A percentile compares a stretch with the other conserved stretches of the same genome.
Evolutionary conservation across 164 flowering plant genomes (phyloP).

Genomic region (Berberis vulgaris): DNA sequence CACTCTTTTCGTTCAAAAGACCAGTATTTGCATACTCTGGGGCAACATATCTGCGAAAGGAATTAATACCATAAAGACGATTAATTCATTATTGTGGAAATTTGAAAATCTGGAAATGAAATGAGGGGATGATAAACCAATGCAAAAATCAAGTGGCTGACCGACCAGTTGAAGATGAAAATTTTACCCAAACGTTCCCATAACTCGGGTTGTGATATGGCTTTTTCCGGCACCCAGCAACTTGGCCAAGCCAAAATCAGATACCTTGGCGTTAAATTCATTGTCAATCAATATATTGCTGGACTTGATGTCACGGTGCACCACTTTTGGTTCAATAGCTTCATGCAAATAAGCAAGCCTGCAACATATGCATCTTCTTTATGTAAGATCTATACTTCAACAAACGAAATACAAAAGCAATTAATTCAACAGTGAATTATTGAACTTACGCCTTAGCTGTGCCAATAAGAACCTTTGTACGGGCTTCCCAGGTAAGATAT

Average conservation of each 20-base stretch:
- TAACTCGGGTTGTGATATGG: slow-evolving; percentile 81
- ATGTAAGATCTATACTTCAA: not conserved
- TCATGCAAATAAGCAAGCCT: slow-evolving; percentile 91
- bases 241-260: slow-evolving; percentile 93
- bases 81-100: too few relatives aligned
- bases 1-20: slow-evolving; percentile 86
- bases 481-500: slow-evolving; percentile 86
- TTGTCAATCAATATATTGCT: slow-evolving; percentile 87
- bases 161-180: not conserved
- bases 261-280: slow-evolving; percentile 76
- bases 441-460: slow-evolving; percentile 87
- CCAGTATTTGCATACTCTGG: slow-evolving; percentile 95
- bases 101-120: too few relatives aligned
- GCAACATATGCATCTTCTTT: slow-evolving; percentile 10
- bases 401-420: not conserved
- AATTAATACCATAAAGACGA: not conserved
- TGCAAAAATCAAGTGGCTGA: too few relatives aligned
- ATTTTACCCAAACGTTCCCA: slow-evolving; percentile 91
- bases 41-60: slow-evolving; percentile 65
- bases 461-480: slow-evolving; percentile 72
- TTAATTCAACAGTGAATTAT: not conserved
- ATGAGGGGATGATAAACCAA: too few relatives aligned
- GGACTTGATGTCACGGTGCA: slow-evolving; percentile 85
- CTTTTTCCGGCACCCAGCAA: slow-evolving; percentile 82
- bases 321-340: slow-evolving; percentile 87